These are phyloP conservation scores for Akanthomyces lecanii DNA, from an alignment of 2,329 filamentous ascomycete species.

Conservation along the genomic window DNA sequence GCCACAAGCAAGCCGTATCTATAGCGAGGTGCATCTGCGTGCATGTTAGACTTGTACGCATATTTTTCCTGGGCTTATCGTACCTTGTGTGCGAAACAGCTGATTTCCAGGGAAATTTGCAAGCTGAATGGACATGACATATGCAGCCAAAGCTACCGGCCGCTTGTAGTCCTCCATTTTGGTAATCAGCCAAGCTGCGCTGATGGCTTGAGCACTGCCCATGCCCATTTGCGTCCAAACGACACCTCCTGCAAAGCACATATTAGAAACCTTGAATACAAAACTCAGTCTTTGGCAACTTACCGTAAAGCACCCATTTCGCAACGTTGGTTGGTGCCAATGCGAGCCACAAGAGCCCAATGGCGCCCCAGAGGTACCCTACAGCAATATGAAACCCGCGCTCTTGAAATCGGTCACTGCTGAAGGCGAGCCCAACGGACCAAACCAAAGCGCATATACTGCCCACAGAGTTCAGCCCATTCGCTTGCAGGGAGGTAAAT, in stretches of 20 bases:
- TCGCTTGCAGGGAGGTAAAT: constrained; percentile 26
- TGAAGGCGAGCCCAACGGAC: constrained; percentile 25
- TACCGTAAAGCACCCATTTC: constrained; percentile 27
- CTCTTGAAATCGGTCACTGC: constrained; percentile 27
- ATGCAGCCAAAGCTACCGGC: constrained; percentile 27
- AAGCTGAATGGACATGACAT: constrained; percentile 30
- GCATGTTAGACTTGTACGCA: neutral
- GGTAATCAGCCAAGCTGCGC: constrained; percentile 27
- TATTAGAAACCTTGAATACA: neutral
- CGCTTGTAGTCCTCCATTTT: constrained; percentile 29
- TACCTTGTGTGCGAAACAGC: constrained; percentile 26
- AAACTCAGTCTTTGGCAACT: neutral
- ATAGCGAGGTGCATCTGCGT: constrained; percentile 27
- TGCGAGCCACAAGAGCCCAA: constrained; percentile 27
- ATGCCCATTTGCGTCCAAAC: constrained; percentile 32
- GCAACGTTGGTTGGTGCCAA: constrained; percentile 23
- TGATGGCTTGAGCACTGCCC: constrained; percentile 29
- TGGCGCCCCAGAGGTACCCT: constrained; percentile 26
- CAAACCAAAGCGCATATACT: constrained; percentile 26
- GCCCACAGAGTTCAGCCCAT: constrained; percentile 28
- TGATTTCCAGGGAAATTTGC: constrained; percentile 30
- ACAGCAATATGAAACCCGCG: constrained; percentile 27
- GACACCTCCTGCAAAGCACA: constrained; percentile 23
- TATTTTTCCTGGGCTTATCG: neutral
- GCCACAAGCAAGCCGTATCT: constrained; percentile 25